Base-by-base conservation (phyloP, 345 rosid genomes). In the Dipteronia dyeriana region DNA sequence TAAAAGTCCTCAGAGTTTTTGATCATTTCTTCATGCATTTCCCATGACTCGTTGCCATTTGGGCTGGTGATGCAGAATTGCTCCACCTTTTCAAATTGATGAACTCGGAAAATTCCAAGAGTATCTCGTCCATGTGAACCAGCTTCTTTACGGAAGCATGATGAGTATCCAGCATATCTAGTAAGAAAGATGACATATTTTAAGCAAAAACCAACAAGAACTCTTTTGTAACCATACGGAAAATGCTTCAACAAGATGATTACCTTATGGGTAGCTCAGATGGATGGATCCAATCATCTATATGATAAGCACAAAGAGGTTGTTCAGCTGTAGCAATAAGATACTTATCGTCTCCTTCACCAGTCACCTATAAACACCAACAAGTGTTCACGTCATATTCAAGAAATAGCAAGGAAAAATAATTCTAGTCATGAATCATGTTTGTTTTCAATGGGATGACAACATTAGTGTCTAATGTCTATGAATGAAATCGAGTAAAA, bases 321-420 rank as follows among this genome's bases (percentile, higher is more conserved):
- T 96, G 99, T 79, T 96, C 99, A 63, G 98, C 97, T 62, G 98
- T 96, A 68, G 97, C 99, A 75, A 96, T 96, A 56, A 96, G 94
- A 86, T 96, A 94, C 45, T 94, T 94, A 72, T 91, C 99, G 60
- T 94, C 98, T 73, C 97, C 95, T 75, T 95, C 98, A 66, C 99
- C 99, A 56, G 97, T 94, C 78, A 96, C 98, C 99, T 96, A 60
- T 73, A 56, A 74, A 71, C 13, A 76, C 43, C 70, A 66, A 59
- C 43, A 31, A 75, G 10, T 43, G 23, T 66, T 62, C 62, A 3
- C 25, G n/a, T 63, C 13, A 10, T 60, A 41, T 34, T 53, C 64
- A 54, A 54, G 63, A 71, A 71, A 54, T 31, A 9, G 9, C 31
- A 57, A 53, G 57, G 22, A 62, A 43, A 17, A 31, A 23, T 12